phyloP scores from a whole-genome alignment of 371 early-diverging fungal species.

The Synchytrium microbalum region DNA sequence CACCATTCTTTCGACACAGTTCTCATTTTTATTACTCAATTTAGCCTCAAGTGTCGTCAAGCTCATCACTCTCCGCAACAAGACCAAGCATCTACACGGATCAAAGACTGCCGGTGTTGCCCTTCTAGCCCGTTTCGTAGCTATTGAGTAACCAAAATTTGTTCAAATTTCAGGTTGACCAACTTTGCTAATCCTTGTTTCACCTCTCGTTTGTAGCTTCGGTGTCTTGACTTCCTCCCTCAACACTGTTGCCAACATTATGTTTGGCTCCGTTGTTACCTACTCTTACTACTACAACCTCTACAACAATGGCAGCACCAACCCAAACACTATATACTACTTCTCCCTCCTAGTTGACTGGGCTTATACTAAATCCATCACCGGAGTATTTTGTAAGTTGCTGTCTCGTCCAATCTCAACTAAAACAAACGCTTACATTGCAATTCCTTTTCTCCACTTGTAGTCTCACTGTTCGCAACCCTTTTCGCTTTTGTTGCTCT shows the following conservation, averaged over 20 bases:
- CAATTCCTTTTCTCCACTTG: not conserved
- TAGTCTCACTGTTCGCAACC: not conserved
- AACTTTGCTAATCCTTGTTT: too few relatives aligned
- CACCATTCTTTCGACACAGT: not conserved
- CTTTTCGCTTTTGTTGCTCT: not conserved
- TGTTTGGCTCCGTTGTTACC: not conserved
- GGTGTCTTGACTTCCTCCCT: not conserved
- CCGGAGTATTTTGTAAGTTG: not conserved
- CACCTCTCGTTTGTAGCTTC: not conserved
- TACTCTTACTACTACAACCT: not conserved
- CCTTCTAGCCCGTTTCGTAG: not conserved
- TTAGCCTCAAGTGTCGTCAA: not conserved
- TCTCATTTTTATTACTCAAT: not conserved
- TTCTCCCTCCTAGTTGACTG: not conserved
- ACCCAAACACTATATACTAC: not conserved
- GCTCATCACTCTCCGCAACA: not conserved
- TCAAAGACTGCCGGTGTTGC: not conserved
- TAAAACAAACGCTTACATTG: not conserved
- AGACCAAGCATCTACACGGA: not conserved
- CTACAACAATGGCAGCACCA: not conserved
- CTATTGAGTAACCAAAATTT: not conserved
- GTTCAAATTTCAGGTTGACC: too few relatives aligned
- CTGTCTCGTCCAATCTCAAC: not conserved
- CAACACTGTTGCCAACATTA: not conserved
- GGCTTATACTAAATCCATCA: not conserved